phyloP scores from a whole-genome alignment of 2,329 filamentous ascomycete species.

The Monosporascus sp. region DNA sequence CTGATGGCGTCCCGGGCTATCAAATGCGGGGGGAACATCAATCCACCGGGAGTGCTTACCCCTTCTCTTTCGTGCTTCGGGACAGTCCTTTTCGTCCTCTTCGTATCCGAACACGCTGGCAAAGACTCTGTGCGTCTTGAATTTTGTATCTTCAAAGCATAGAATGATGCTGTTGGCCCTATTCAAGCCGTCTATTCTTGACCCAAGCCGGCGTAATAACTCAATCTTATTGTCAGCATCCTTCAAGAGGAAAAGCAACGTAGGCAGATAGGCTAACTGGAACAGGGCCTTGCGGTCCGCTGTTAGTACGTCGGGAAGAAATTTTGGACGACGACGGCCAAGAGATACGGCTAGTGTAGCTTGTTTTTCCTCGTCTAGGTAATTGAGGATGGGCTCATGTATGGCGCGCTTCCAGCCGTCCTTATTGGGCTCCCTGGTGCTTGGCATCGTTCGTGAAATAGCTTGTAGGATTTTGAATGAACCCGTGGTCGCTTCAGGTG shows the following conservation, averaged over 20 bases:
- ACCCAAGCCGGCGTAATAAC: background rate
- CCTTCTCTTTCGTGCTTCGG: background rate
- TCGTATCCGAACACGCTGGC: background rate
- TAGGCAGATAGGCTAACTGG: background rate
- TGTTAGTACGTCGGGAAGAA: background rate
- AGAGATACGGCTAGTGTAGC: background rate
- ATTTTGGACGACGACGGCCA: background rate
- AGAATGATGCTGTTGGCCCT: slow-evolving; percentile 1
- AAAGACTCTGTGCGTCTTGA: background rate
- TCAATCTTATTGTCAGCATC: background rate
- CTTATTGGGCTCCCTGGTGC: background rate
- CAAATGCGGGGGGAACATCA: background rate
- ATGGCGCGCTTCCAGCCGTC: background rate
- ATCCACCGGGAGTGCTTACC: background rate
- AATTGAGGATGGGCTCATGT: background rate
- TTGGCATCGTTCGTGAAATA: background rate
- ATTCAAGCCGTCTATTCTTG: background rate
- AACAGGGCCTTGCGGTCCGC: background rate
- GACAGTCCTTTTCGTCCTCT: background rate
- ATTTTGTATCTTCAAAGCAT: background rate
- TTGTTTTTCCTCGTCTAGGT: background rate
- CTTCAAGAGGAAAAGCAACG: background rate
- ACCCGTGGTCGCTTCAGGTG: background rate
- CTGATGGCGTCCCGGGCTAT: no score
- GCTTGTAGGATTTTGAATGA: background rate